These are phyloP conservation scores for Excoecaria agallocha DNA, from an alignment of 345 rosid species.

Conservation along the genomic window DNA sequence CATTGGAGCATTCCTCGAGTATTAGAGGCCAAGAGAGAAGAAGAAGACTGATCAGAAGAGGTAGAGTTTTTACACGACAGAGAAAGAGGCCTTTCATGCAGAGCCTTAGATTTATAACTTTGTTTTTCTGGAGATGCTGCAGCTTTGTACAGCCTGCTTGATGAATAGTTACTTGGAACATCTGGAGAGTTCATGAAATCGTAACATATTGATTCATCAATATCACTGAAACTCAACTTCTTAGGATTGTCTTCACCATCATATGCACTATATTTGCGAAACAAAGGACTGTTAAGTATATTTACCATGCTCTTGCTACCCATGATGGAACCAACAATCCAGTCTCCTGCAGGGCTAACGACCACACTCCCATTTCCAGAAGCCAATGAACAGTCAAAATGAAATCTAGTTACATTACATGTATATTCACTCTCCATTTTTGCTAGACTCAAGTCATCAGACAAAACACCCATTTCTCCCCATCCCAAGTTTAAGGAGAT, in stretches of 20 bases:
- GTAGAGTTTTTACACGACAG: slow-evolving; percentile 52
- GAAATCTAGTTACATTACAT: slow-evolving; percentile 38
- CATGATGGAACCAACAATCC: slow-evolving; percentile 65
- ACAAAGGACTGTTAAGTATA: slow-evolving; percentile 57
- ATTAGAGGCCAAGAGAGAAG: slow-evolving; percentile 39
- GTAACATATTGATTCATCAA: slow-evolving; percentile 33
- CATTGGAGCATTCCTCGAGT: slow-evolving; percentile 77
- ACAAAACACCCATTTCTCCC: slow-evolving; percentile 31
- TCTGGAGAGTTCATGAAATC: slow-evolving; percentile 39
- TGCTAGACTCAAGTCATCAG: slow-evolving; percentile 31
- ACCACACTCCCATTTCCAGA: slow-evolving; percentile 48
- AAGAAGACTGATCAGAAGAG: slow-evolving; percentile 48
- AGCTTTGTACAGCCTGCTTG: slow-evolving; percentile 29
- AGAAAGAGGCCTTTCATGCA: slow-evolving; percentile 37
- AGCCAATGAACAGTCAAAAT: slow-evolving; percentile 49
- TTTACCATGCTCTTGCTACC: slow-evolving; percentile 68
- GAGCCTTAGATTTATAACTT: slow-evolving; percentile 27
- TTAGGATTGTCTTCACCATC: slow-evolving; percentile 32
- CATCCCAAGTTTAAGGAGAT: slow-evolving; percentile 42
- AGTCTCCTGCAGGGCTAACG: slow-evolving; percentile 42
- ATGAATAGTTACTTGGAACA: slow-evolving; percentile 34
- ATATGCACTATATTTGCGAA: slow-evolving; percentile 39
- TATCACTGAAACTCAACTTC: slow-evolving; percentile 31
- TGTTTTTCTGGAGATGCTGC: slow-evolving; percentile 13
- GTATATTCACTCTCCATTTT: slow-evolving; percentile 32